Conservation (phyloP, 441 rosid species). For the Lepidium campestre region DNA sequence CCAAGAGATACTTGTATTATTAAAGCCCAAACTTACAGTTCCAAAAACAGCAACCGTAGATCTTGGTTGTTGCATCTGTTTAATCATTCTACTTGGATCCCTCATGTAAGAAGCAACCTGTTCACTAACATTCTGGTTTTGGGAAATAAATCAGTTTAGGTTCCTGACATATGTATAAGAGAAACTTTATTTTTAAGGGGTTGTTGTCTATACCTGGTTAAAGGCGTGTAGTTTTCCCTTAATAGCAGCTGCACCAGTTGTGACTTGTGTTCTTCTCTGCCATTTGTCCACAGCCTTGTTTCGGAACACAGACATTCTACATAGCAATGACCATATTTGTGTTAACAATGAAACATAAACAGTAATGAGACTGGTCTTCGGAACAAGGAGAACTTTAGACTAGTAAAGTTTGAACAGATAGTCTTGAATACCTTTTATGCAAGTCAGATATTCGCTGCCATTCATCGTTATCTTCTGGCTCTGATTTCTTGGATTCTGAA, state of each 20-base stretch:
- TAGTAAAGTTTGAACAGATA: neutral
- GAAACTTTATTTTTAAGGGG: neutral
- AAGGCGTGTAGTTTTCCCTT: slow-evolving; percentile 83
- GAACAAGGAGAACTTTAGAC: neutral
- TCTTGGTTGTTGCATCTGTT: slow-evolving; percentile 87
- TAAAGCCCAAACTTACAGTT: slow-evolving; percentile 45
- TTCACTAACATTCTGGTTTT: slow-evolving; percentile 71
- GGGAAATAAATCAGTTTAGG: slow-evolving; percentile 19
- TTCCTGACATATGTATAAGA: neutral
- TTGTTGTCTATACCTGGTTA: slow-evolving; percentile 65
- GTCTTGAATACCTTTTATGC: slow-evolving; percentile 51
- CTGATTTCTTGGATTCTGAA: slow-evolving; percentile 32
- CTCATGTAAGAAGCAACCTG: slow-evolving; percentile 90
- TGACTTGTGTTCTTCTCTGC: slow-evolving; percentile 90
- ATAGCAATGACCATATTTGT: neutral
- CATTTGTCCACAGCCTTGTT: slow-evolving; percentile 88
- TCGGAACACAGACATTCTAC: slow-evolving; percentile 70
- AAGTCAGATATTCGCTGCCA: slow-evolving; percentile 57
- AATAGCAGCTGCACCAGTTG: slow-evolving; percentile 84
- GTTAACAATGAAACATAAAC: neutral
- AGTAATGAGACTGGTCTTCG: neutral
- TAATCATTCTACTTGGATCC: slow-evolving; percentile 93
- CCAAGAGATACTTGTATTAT: neutral
- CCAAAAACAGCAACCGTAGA: slow-evolving; percentile 64
- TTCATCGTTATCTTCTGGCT: slow-evolving; percentile 52